phyloP scores from a whole-genome alignment of 75 land plant species.

The Cryptomeria japonica region DNA sequence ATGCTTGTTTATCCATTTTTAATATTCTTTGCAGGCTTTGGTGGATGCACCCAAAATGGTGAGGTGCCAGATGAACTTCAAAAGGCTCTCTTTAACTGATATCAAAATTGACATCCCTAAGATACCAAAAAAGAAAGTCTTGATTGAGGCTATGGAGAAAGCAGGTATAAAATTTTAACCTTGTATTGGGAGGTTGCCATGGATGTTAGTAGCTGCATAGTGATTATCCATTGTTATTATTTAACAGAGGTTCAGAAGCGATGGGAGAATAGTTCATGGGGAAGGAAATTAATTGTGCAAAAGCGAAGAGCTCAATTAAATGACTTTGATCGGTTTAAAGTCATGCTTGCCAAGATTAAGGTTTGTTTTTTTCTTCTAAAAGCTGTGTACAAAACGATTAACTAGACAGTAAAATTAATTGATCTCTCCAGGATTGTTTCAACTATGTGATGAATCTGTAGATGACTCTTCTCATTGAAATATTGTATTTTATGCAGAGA shows the following conservation, averaged over 20 bases:
- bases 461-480: background rate
- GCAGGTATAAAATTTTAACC: slow-evolving; percentile 21
- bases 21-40: slow-evolving; percentile 47
- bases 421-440: too few species aligned
- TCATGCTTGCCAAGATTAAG: slow-evolving; percentile 42
- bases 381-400: background rate
- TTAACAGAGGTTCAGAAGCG: slow-evolving; percentile 33
- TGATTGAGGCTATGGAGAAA: slow-evolving; percentile 35
- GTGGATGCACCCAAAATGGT: slow-evolving; percentile 89
- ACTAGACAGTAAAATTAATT: background rate
- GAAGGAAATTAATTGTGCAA: slow-evolving; percentile 44
- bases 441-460: background rate
- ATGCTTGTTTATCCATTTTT: background rate
- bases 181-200: background rate
- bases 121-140: slow-evolving; percentile 39
- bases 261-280: slow-evolving; percentile 52
- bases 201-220: background rate
- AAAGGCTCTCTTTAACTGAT: slow-evolving; percentile 66
- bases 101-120: slow-evolving; percentile 43
- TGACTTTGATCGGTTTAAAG: slow-evolving; percentile 47
- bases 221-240: background rate
- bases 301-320: slow-evolving; percentile 33
- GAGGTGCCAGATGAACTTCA: slow-evolving; percentile 74
- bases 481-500: slow-evolving; percentile 1
- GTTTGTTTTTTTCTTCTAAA: too few species aligned